Conservation (phyloP, 2,329 filamentous ascomycete genomes). For the Colletotrichum somersetense region DNA sequence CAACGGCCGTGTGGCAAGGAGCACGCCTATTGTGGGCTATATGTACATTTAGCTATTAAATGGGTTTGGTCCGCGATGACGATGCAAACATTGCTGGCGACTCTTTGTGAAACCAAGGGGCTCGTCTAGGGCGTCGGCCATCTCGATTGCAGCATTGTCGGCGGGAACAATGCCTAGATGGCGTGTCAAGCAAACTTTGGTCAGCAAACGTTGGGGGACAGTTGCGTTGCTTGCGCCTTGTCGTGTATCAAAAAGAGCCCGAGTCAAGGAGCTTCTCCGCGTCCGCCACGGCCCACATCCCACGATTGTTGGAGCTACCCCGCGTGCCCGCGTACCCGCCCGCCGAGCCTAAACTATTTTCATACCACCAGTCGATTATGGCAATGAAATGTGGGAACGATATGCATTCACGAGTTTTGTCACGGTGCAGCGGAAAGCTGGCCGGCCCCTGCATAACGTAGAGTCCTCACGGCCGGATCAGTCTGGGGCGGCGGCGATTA, state of each 20-base stretch:
- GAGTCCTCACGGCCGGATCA: constrained; percentile 10
- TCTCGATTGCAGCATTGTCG: background rate
- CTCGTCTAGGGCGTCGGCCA: background rate
- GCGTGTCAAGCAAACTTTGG: background rate
- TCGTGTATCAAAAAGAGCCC: background rate
- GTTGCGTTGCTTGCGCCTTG: background rate
- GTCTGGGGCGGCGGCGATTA: background rate
- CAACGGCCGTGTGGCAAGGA: constrained; percentile 8
- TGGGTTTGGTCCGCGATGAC: constrained; percentile 25
- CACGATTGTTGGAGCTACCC: constrained; percentile 10
- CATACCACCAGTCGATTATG: background rate
- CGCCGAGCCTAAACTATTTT: background rate
- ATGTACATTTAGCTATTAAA: constrained; percentile 40
- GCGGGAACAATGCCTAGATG: background rate
- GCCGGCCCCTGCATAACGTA: constrained; percentile 20
- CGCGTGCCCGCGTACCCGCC: constrained; percentile 11
- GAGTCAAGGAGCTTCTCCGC: constrained; percentile 21
- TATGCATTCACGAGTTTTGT: background rate
- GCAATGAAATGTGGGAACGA: background rate
- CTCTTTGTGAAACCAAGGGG: background rate
- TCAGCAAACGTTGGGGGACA: background rate
- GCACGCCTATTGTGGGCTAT: constrained; percentile 35
- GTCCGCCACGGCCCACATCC: background rate
- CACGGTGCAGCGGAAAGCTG: background rate
- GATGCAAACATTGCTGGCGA: background rate